Base-by-base conservation (phyloP, 768 basidiomycete genomes). In the Lepiota brunneoincarnata region DNA sequence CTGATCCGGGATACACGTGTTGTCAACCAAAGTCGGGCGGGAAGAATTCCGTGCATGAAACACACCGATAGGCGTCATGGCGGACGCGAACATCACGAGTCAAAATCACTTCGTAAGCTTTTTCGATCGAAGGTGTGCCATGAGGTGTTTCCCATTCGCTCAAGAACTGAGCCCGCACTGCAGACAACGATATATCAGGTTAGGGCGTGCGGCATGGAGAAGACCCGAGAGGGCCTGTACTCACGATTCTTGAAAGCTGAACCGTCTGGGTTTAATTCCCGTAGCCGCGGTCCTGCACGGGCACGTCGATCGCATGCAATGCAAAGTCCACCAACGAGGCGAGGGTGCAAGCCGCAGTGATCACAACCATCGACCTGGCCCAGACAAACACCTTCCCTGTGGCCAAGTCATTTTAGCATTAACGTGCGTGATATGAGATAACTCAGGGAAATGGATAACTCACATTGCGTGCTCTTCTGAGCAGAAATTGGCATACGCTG, bases 381-480 rank as follows among this genome's bases (percentile, higher is more conserved):
- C 34, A 67, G 67, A 50, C 70, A 72, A 44, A 85, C 82, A 40
- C 78, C 82, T 56, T 79, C 72, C 65, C 83, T 85, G 54, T 24
- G 3, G 58, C 36, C 5, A n/a, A 42, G 42, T 54, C 37, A 48
- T 54, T 15, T 40, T 38, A 46, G 47, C 24, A 31, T 36, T 39
- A 47, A 46, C 40, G 9, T 52, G 45, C 60, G 26, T 24, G 17
- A 46, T 31, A 41, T 35, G 52, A 51, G 26, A 54, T n/a, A 36
- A 44, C 6, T 23, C 12, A 12, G 18, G 34, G 45, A 34, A 51
- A 14, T n/a, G 12, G 36, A 39, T 56, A 18, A 63, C 75, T 59
- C 66, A 81, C 85, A 71, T 81, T 53, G 78, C 81, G 61, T 86
- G 84, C 24, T 68, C 74, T 51, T 81, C 79, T 5, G 80, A 82